A percentile compares a stretch with the other conserved stretches of the same genome.
These are phyloP conservation scores for Yamadazyma diospyri DNA, from an alignment of 1,139 yeast genomes.

Conservation along the genomic window DNA sequence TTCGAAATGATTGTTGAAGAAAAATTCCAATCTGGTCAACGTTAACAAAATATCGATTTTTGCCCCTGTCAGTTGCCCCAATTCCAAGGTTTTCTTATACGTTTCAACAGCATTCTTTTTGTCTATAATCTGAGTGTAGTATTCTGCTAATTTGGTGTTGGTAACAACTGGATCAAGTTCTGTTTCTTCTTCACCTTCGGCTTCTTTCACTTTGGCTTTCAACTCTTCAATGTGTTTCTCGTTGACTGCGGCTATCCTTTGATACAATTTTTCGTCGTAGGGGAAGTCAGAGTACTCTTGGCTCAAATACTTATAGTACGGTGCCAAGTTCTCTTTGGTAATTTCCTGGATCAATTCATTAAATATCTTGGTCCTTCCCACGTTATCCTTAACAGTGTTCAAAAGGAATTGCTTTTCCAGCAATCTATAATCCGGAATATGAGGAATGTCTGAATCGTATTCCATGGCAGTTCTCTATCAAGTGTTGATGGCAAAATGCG, in stretches of 20 bases:
- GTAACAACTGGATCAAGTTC: slow-evolving; percentile 77
- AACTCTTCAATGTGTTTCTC: slow-evolving; percentile 52
- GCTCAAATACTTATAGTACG: slow-evolving; percentile 74
- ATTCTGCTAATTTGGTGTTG: slow-evolving; percentile 81
- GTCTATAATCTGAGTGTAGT: slow-evolving; percentile 83
- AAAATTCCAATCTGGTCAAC: slow-evolving; percentile 80
- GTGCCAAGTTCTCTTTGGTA: slow-evolving; percentile 65
- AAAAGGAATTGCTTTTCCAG: slow-evolving; percentile 75
- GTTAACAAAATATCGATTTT: slow-evolving; percentile 85
- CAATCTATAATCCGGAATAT: slow-evolving; percentile 75
- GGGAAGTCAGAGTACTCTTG: slow-evolving; percentile 44
- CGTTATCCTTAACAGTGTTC: slow-evolving; percentile 24
- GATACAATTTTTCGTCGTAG: slow-evolving; percentile 60
- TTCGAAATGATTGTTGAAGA: slow-evolving; percentile 72
- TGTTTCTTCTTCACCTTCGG: slow-evolving; percentile 87
- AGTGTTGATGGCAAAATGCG: slow-evolving; percentile 9
- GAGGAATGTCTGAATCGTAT: slow-evolving; percentile 47
- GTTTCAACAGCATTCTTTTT: slow-evolving; percentile 68
- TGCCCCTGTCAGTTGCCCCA: slow-evolving; percentile 83
- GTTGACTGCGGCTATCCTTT: slow-evolving; percentile 50
- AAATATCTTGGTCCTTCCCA: slow-evolving; percentile 34
- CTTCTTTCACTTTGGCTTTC: slow-evolving; percentile 62
- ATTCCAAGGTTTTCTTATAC: slow-evolving; percentile 69
- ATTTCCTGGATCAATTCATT: slow-evolving; percentile 52
- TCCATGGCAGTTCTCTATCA: slow-evolving; percentile 22